Evolutionary conservation across 495 filamentous ascomycete genomes (phyloP).

Genomic region (Cetradonia linearis): DNA sequence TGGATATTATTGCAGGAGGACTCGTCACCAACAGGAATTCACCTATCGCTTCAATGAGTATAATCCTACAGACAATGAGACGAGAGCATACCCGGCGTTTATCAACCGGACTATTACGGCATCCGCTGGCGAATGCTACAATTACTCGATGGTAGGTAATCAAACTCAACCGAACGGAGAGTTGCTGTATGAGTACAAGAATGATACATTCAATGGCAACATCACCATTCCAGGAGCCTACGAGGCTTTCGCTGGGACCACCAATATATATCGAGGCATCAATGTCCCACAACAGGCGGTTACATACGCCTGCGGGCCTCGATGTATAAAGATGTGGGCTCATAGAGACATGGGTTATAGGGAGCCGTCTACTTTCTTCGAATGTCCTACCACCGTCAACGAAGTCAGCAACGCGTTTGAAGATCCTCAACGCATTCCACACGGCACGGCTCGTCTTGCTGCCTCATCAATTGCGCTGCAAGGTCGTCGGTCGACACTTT

Average conservation of each 20-base stretch:
- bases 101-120: constrained; percentile 18
- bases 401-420: constrained; percentile 16
- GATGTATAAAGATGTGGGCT: constrained; percentile 22
- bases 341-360: background rate
- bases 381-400: constrained; percentile 20
- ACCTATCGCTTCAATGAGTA: constrained; percentile 19
- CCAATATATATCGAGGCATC: constrained; percentile 22
- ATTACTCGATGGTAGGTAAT: constrained; percentile 1
- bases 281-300: constrained; percentile 15
- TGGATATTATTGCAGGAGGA: constrained; percentile 7
- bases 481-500: constrained; percentile 12
- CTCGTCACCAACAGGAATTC: constrained; percentile 12
- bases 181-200: constrained; percentile 1
- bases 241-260: constrained; percentile 16
- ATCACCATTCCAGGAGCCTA: constrained; percentile 15
- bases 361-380: constrained; percentile 6
- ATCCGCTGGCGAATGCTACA: constrained; percentile 14
- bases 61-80: constrained; percentile 16
- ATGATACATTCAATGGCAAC: constrained; percentile 14
- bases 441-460: constrained; percentile 20
- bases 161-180: background rate
- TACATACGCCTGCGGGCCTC: constrained; percentile 18
- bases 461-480: constrained; percentile 23
- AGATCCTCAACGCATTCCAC: constrained; percentile 3
- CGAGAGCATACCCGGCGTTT: constrained; percentile 16